Conservation (phyloP, 306 rosid genomes). For the Malus orientalis region DNA sequence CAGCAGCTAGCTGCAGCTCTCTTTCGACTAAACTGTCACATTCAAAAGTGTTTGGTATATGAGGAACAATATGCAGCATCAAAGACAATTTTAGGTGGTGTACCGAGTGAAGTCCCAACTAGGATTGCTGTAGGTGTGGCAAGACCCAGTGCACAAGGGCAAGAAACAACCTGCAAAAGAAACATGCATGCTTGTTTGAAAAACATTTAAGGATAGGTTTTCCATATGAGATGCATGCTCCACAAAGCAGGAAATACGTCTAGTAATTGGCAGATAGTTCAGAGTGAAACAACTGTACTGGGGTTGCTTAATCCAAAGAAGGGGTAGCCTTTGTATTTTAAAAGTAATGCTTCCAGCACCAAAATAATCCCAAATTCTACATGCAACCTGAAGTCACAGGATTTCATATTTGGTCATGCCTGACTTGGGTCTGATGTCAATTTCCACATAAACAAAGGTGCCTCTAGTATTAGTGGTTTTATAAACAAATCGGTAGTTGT, state of each 20-base stretch:
- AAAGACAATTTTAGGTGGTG: constrained; percentile 10
- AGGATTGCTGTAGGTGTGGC: constrained; percentile 98
- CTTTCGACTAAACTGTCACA: background rate
- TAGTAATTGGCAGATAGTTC: background rate
- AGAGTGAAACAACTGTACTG: background rate
- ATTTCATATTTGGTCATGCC: background rate
- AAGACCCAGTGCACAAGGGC: constrained; percentile 97
- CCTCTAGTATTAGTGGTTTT: background rate
- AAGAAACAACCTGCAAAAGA: constrained; percentile 80
- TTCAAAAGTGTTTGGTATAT: background rate
- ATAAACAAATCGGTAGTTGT: background rate
- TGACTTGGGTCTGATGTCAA: background rate
- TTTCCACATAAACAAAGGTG: background rate
- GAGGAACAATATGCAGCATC: background rate
- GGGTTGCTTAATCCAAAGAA: background rate
- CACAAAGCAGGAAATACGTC: background rate
- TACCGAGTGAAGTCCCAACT: constrained; percentile 95
- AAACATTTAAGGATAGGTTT: background rate
- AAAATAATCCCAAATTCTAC: background rate
- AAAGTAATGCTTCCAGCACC: background rate
- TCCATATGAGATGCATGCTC: background rate
- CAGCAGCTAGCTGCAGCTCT: background rate
- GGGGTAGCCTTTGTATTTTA: background rate
- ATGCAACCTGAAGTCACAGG: background rate
- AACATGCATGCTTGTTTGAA: background rate